Evolutionary conservation across 2,329 filamentous ascomycete genomes (phyloP).

Genomic region (Hortaea werneckii): DNA sequence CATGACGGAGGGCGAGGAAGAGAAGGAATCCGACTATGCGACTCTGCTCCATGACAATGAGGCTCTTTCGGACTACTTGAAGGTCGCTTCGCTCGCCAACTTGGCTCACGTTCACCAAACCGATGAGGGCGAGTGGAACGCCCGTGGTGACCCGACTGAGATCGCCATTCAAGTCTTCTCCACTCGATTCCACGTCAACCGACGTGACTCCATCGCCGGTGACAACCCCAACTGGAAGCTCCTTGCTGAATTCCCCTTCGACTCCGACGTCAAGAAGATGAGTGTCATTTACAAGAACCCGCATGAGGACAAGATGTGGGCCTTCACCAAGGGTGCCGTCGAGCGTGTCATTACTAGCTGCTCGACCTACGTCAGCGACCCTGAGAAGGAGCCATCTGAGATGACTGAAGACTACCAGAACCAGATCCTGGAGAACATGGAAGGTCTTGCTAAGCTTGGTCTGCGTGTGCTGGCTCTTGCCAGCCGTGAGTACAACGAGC

Average conservation of each 20-base stretch:
- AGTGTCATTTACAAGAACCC: constrained; percentile 59
- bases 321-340: constrained; percentile 59
- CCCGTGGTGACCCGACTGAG: constrained; percentile 59
- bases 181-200: constrained; percentile 45
- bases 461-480: constrained; percentile 50
- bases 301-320: constrained; percentile 35
- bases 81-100: constrained; percentile 56
- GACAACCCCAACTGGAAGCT: constrained; percentile 41
- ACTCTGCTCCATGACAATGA: constrained; percentile 36
- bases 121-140: constrained; percentile 50
- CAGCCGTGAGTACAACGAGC: constrained; percentile 16
- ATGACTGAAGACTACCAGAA: constrained; percentile 38
- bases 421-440: constrained; percentile 57
- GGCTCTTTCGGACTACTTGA: constrained; percentile 42
- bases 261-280: constrained; percentile 68
- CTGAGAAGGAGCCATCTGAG: constrained; percentile 27
- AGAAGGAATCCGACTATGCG: constrained; percentile 9
- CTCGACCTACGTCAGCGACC: constrained; percentile 30
- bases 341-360: constrained; percentile 59
- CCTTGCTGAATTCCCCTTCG: constrained; percentile 61
- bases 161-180: constrained; percentile 68
- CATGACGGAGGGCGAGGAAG: constrained; percentile 45
- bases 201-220: constrained; percentile 17
- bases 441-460: constrained; percentile 55
- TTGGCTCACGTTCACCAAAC: constrained; percentile 51